Percentiles rank a stretch among this genome's conserved stretches.
phyloP scores from a whole-genome alignment of 176 grass and related monocot genomes.

The Avena insularis region DNA sequence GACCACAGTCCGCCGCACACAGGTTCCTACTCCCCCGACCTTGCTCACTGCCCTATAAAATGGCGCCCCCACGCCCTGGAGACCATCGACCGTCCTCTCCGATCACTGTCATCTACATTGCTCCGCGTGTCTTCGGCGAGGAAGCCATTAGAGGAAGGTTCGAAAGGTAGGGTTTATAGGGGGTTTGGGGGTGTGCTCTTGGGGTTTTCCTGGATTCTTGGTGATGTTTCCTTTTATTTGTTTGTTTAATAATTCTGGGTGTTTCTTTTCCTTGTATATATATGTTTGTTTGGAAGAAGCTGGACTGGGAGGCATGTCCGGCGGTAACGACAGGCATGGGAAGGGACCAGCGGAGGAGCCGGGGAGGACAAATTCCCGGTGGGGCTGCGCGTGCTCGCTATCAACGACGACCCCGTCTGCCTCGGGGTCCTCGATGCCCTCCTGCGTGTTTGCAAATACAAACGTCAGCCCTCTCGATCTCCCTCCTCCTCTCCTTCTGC shows the following conservation, averaged over 20 bases:
- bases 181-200: too few species aligned
- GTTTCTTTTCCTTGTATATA: neutral
- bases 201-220: neutral
- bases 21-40: too few species aligned
- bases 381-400: constrained; percentile 49
- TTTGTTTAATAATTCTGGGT: neutral
- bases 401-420: constrained; percentile 38
- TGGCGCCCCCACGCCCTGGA: neutral
- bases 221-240: neutral
- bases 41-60: neutral
- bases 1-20: too few species aligned
- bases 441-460: constrained; percentile 42
- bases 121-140: too few species aligned
- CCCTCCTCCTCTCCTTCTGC: too few species aligned
- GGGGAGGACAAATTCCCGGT: constrained; percentile 33
- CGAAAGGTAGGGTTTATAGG: too few species aligned
- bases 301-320: neutral
- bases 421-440: constrained; percentile 13
- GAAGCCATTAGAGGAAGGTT: too few species aligned
- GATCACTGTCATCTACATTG: too few species aligned
- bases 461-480: constrained; percentile 26
- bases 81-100: neutral
- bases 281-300: neutral
- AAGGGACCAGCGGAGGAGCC: neutral
- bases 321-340: neutral